Base-by-base conservation (phyloP, 495 filamentous ascomycete species). In the Articulospora tetracladia region DNA sequence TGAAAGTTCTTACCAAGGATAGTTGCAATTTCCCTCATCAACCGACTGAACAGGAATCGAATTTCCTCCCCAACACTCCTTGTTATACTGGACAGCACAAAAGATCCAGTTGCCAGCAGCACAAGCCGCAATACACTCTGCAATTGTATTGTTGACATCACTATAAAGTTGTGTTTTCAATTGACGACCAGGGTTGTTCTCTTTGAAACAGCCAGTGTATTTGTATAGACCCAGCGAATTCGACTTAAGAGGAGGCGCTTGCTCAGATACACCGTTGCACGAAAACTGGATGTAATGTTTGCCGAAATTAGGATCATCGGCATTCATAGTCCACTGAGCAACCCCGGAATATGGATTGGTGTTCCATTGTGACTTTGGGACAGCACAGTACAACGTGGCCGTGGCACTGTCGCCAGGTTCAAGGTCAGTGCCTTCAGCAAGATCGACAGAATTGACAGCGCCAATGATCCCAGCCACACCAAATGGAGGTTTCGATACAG, bases 401-500 rank as follows among this genome's bases (percentile, higher is more conserved):
- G 71, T 73, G 6, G 69, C 71, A 11, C 67, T 77, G 25, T 74
- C 55, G 15, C 76, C 76, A 3, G 74, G 66, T 1, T 66, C 67
- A 28, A 82, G 61, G n/a, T 65, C 68, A 11, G 77, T 76, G 2
- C 79, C 79, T 66, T 82, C 79, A 13, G 72, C 77, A 2, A 82
- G 67, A 61, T 82, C 78, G 28, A 78, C 73, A 6, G 71, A 66
- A 55, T 79, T 79, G 56, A 68, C 60, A 27, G 70, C 70, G 25
- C 68, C 68, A 57, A 76, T 69, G 41, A 79, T 71, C 53, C 71
- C 70, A 27, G 68, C 55, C 17, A 70, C 55, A 48, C 75, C 70
- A 56, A 73, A 73, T 46, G 79, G 73, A 1, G 78, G 78, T 59
- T 81, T 81, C 2, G 77, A 79, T 20, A 79, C 73, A 4, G 79